A percentile compares a stretch with the other conserved stretches of the same genome.
phyloP scores from a whole-genome alignment of 2,329 filamentous ascomycete species.

The Chlorencoelia australis region DNA sequence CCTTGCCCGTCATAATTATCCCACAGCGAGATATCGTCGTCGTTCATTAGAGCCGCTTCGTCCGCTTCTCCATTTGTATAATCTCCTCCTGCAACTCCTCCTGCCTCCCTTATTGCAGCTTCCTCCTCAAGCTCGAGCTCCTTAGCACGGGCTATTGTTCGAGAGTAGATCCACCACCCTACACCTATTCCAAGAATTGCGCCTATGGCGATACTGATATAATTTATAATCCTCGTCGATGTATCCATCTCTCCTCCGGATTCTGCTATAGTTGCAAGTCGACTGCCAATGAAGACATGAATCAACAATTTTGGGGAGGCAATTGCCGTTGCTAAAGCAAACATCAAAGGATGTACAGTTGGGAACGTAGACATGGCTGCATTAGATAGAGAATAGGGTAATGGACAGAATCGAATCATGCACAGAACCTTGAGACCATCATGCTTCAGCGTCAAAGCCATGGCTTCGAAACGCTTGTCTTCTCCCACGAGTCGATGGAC shows the following conservation, averaged over 20 bases:
- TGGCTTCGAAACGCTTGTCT: slow-evolving; percentile 80
- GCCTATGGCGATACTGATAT: slow-evolving; percentile 67
- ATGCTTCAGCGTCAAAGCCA: slow-evolving; percentile 77
- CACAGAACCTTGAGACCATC: slow-evolving; percentile 83
- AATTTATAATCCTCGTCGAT: slow-evolving; percentile 72
- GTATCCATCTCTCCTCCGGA: slow-evolving; percentile 73
- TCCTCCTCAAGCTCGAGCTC: slow-evolving; percentile 36
- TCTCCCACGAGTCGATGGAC: slow-evolving; percentile 71
- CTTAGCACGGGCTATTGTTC: slow-evolving; percentile 52
- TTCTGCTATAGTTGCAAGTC: slow-evolving; percentile 75
- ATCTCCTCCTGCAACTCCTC: slow-evolving; percentile 4
- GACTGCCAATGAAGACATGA: slow-evolving; percentile 82
- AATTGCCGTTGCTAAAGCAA: slow-evolving; percentile 72
- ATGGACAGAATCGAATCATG: slow-evolving; percentile 84
- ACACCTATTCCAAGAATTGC: slow-evolving; percentile 62
- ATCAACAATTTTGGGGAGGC: slow-evolving; percentile 81
- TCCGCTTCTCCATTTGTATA: slow-evolving; percentile 19
- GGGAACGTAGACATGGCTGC: slow-evolving; percentile 91
- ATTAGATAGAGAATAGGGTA: slow-evolving; percentile 90
- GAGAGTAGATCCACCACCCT: slow-evolving; percentile 75
- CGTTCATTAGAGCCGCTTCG: slow-evolving; percentile 22
- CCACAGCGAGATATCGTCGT: slow-evolving; percentile 28
- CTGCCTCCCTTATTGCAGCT: slow-evolving; percentile 16
- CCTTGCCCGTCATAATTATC: slow-evolving; percentile 17
- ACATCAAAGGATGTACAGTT: slow-evolving; percentile 66